phyloP scores from a whole-genome alignment of 768 basidiomycete species.

The Infundibulicybe gibba region DNA sequence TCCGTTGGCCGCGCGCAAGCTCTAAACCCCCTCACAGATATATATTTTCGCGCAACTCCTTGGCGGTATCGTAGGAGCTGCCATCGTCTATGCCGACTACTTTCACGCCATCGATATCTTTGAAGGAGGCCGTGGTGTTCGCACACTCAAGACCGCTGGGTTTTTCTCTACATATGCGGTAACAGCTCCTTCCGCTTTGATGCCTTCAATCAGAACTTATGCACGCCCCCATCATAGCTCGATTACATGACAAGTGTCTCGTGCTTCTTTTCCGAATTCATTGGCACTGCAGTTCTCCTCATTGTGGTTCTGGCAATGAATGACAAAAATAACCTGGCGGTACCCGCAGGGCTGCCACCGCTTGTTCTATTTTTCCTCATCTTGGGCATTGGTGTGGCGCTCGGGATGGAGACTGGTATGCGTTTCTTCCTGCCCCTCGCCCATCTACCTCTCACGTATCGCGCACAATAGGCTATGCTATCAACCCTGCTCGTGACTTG shows the following conservation, averaged over 20 bases:
- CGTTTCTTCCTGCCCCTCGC: background rate
- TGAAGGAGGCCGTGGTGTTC: constrained; percentile 52
- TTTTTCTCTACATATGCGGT: constrained; percentile 64
- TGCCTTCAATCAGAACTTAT: background rate
- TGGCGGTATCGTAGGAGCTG: constrained; percentile 60
- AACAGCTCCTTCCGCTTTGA: constrained; percentile 14
- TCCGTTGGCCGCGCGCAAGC: background rate
- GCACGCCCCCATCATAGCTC: constrained; percentile 15
- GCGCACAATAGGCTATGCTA: constrained; percentile 24
- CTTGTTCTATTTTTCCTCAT: constrained; percentile 52
- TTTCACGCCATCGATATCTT: constrained; percentile 64
- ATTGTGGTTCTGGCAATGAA: constrained; percentile 48
- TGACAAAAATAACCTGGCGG: constrained; percentile 49
- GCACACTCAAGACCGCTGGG: constrained; percentile 53
- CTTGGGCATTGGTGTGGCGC: constrained; percentile 50
- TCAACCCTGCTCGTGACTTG: constrained; percentile 38
- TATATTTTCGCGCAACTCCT: constrained; percentile 65
- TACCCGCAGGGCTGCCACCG: constrained; percentile 49
- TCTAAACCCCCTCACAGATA: constrained; percentile 10
- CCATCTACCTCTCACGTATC: background rate
- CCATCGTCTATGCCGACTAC: constrained; percentile 63
- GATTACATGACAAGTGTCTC: constrained; percentile 37
- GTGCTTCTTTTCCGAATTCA: constrained; percentile 47
- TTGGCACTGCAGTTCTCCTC: constrained; percentile 53
- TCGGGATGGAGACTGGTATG: constrained; percentile 57